Conservation (phyloP, 805 yeast species). For the Yarrowia phangngaensis region DNA sequence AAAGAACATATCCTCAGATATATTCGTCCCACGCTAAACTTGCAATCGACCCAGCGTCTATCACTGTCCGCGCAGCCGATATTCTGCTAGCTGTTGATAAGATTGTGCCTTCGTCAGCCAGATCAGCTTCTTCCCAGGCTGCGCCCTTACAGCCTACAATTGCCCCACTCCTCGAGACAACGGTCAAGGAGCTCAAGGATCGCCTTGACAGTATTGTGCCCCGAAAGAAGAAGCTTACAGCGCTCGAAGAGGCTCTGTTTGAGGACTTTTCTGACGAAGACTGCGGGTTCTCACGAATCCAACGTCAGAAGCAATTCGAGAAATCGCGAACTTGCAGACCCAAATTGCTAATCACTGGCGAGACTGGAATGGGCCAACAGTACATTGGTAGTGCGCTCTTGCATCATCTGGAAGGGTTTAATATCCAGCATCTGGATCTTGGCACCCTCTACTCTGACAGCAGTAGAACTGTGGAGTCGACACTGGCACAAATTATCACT, state of each 20-base stretch:
- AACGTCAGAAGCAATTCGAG: constrained; percentile 48
- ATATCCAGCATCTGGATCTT: constrained; percentile 80
- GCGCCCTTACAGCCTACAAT: constrained; percentile 76
- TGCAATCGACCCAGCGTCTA: constrained; percentile 62
- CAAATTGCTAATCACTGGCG: constrained; percentile 68
- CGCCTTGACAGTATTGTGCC: constrained; percentile 63
- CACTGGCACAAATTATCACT: constrained; percentile 73
- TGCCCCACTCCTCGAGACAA: constrained; percentile 56
- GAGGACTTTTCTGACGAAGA: constrained; percentile 57
- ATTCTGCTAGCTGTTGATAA: constrained; percentile 81
- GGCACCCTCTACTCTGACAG: constrained; percentile 74
- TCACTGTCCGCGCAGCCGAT: constrained; percentile 74
- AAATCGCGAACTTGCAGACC: constrained; percentile 76
- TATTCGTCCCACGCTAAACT: constrained; percentile 72
- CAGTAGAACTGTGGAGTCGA: constrained; percentile 75
- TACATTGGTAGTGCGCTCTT: constrained; percentile 79
- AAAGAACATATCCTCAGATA: constrained; percentile 89
- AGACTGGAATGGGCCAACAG: constrained; percentile 78
- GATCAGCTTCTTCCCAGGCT: constrained; percentile 70
- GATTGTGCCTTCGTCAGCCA: constrained; percentile 86
- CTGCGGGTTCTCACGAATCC: constrained; percentile 67
- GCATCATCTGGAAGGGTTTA: constrained; percentile 81
- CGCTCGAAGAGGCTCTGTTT: constrained; percentile 66
- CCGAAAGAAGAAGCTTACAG: constrained; percentile 48
- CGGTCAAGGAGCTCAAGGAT: constrained; percentile 42